These are phyloP conservation scores for Hypericum androsaemum DNA, from an alignment of 345 rosid species.

Conservation along the genomic window DNA sequence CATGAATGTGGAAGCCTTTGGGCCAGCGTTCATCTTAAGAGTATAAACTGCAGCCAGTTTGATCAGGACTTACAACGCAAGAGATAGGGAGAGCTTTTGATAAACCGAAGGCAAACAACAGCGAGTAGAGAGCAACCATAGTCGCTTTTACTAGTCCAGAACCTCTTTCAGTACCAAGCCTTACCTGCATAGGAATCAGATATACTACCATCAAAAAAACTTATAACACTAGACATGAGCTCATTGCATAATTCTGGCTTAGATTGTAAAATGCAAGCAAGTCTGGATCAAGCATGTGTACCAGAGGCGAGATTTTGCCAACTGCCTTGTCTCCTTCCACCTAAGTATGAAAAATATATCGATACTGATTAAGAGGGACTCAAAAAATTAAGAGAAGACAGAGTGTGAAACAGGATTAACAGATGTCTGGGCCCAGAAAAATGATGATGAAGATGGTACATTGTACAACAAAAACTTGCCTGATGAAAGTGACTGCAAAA, in stretches of 20 bases:
- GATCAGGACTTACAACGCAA: conserved; percentile 49
- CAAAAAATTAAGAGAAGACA: background rate
- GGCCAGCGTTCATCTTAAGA: background rate
- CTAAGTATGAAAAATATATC: conserved; percentile 23
- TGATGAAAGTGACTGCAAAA: conserved; percentile 95
- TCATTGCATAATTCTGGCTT: background rate
- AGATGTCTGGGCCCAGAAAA: background rate
- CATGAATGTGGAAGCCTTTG: background rate
- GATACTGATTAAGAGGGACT: conserved; percentile 6
- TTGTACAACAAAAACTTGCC: conserved; percentile 24
- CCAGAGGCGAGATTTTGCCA: conserved; percentile 83
- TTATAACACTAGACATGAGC: background rate
- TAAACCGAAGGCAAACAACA: conserved; percentile 41
- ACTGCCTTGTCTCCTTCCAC: conserved; percentile 63
- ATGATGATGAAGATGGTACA: background rate
- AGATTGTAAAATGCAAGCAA: background rate
- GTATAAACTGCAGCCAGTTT: background rate
- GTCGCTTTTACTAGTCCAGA: conserved; percentile 42
- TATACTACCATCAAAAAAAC: too few relatives aligned
- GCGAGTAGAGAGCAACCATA: conserved; percentile 33
- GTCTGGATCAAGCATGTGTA: conserved; percentile 12
- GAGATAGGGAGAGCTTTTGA: conserved; percentile 46
- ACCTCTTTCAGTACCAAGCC: conserved; percentile 62
- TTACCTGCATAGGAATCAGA: conserved; percentile 43
- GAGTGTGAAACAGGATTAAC: background rate